A percentile compares a stretch with the other conserved stretches of the same genome.
Conservation (phyloP, 1,139 yeast species). For the Yamadazyma siamensis region DNA sequence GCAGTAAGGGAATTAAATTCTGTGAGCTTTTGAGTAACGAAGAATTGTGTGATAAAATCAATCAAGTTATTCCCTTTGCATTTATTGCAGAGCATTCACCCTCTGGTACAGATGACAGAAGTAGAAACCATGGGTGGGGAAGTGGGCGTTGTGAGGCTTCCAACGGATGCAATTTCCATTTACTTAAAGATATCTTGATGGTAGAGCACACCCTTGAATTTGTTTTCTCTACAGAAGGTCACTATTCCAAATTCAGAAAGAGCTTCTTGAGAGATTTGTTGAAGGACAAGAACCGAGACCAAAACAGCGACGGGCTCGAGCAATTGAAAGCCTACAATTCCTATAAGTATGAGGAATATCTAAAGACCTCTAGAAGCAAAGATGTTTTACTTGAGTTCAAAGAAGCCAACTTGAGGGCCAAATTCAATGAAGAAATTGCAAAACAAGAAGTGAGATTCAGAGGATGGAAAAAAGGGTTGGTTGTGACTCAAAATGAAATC, state of each 20-base stretch:
- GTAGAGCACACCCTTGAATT: slow-evolving; percentile 57
- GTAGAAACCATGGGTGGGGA: slow-evolving; percentile 76
- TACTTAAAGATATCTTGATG: slow-evolving; percentile 50
- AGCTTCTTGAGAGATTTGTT: slow-evolving; percentile 34
- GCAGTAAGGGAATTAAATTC: slow-evolving; percentile 47
- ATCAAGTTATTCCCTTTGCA: slow-evolving; percentile 53
- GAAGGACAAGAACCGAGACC: background rate
- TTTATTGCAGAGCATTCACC: slow-evolving; percentile 45
- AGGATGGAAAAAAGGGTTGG: slow-evolving; percentile 61
- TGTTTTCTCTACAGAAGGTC: slow-evolving; percentile 51
- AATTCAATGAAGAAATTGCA: slow-evolving; percentile 46
- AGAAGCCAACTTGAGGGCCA: slow-evolving; percentile 39
- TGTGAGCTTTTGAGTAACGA: slow-evolving; percentile 54
- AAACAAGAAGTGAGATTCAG: slow-evolving; percentile 60
- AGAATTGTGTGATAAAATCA: slow-evolving; percentile 26
- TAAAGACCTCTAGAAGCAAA: slow-evolving; percentile 37
- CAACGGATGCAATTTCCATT: slow-evolving; percentile 60
- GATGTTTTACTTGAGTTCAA: slow-evolving; percentile 48
- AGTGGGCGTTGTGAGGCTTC: slow-evolving; percentile 65
- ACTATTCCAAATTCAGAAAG: slow-evolving; percentile 53
- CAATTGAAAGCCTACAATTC: slow-evolving; percentile 28
- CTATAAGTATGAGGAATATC: slow-evolving; percentile 33
- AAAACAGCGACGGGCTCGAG: slow-evolving; percentile 7
- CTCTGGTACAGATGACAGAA: slow-evolving; percentile 34
- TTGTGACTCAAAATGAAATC: slow-evolving; percentile 51